phyloP scores from a whole-genome alignment of 805 yeast genomes.

The Metschnikowia reukaufii region DNA sequence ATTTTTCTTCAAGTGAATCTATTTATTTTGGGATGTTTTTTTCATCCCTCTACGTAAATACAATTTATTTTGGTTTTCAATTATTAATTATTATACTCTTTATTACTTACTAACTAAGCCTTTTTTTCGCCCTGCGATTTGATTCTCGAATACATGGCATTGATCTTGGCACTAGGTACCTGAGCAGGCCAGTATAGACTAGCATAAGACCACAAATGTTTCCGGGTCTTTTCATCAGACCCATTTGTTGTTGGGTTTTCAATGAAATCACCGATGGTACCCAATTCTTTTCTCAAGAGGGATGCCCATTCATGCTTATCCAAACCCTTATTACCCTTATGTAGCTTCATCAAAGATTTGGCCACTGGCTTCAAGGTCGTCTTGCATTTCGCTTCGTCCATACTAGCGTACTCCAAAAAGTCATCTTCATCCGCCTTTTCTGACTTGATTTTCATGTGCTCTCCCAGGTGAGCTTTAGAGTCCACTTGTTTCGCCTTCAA shows the following conservation, averaged over 20 bases:
- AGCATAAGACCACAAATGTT: constrained; percentile 83
- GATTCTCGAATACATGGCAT: constrained; percentile 72
- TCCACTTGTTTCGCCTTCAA: constrained; percentile 18
- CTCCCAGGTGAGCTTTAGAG: constrained; percentile 13
- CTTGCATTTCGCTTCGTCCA: constrained; percentile 75
- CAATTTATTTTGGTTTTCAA: too few species aligned
- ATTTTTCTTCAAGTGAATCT: constrained; percentile 4
- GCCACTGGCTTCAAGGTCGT: constrained; percentile 62
- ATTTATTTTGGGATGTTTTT: background rate
- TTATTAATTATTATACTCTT: background rate
- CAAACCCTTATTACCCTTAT: constrained; percentile 69
- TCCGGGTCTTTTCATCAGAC: constrained; percentile 41
- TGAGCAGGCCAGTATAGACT: constrained; percentile 84
- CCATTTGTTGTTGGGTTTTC: constrained; percentile 32
- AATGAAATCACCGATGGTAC: constrained; percentile 74
- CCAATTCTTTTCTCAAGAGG: constrained; percentile 64
- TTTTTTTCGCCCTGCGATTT: constrained; percentile 26
- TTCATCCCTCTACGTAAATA: background rate
- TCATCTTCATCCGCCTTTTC: constrained; percentile 29
- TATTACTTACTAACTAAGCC: constrained; percentile 2
- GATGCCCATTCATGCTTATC: constrained; percentile 77
- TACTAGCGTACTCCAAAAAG: constrained; percentile 63
- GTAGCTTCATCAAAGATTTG: constrained; percentile 61
- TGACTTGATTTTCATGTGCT: constrained; percentile 16
- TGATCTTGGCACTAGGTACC: constrained; percentile 71